phyloP scores from a whole-genome alignment of 2,329 filamentous ascomycete genomes.

The Aspergillus thermomutatus region DNA sequence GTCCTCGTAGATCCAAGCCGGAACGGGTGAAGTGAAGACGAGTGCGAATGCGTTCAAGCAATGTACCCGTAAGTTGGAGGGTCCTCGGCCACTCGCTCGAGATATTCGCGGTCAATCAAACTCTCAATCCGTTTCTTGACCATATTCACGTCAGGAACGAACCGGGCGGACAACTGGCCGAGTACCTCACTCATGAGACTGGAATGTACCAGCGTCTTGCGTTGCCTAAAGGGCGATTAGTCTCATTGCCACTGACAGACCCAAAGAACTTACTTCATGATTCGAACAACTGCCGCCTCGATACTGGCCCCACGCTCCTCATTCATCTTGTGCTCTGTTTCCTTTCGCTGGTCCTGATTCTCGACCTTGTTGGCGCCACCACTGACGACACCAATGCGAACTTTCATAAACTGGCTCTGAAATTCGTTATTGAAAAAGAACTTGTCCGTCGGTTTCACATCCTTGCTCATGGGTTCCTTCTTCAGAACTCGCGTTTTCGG shows the following conservation, averaged over 20 bases:
- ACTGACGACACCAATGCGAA: conserved; percentile 83
- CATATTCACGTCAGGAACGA: conserved; percentile 51
- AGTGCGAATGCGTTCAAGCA: conserved; percentile 25
- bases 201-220: conserved; percentile 47
- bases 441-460: conserved; percentile 69
- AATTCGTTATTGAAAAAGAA: conserved; percentile 84
- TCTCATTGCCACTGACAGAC: background rate
- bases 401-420: conserved; percentile 75
- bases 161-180: conserved; percentile 46
- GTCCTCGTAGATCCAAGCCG: background rate
- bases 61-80: conserved; percentile 46
- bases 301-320: conserved; percentile 49
- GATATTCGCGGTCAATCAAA: conserved; percentile 52
- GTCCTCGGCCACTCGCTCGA: conserved; percentile 44
- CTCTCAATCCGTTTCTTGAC: conserved; percentile 53
- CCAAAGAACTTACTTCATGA: conserved; percentile 47
- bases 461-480: conserved; percentile 77
- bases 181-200: conserved; percentile 52
- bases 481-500: conserved; percentile 77
- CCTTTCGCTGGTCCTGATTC: conserved; percentile 57
- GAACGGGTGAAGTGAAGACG: background rate
- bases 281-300: conserved; percentile 51
- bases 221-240: conserved; percentile 37
- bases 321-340: conserved; percentile 50
- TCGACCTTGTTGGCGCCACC: conserved; percentile 79